Evolutionary conservation across 2,329 filamentous ascomycete genomes (phyloP).

Genomic region (Ceratocystis harringtonii): DNA sequence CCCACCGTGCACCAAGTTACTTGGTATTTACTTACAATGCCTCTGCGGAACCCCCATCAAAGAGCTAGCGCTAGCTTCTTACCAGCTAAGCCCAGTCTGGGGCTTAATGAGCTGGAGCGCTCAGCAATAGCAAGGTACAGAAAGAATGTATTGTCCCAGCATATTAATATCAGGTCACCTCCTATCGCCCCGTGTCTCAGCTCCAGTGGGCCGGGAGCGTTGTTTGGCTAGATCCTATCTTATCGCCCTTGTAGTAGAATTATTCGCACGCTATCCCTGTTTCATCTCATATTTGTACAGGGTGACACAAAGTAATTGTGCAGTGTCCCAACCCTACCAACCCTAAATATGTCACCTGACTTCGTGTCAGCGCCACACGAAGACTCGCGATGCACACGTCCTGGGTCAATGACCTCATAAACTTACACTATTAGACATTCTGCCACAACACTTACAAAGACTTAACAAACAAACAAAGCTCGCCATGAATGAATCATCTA

Average conservation of each 20-base stretch:
- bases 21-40: neutral
- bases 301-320: neutral
- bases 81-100: neutral
- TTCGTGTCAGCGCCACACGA: neutral
- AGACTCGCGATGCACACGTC: neutral
- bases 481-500: neutral
- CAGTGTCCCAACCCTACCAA: neutral
- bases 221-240: neutral
- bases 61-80: too few species aligned
- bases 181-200: neutral
- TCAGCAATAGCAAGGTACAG: neutral
- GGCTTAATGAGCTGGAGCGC: neutral
- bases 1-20: too few species aligned
- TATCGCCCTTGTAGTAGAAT: neutral
- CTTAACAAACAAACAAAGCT: neutral
- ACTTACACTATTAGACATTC: too few species aligned
- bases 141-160: neutral
- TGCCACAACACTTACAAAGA: neutral
- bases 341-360: neutral
- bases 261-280: slow-evolving; percentile 1
- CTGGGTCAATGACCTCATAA: too few species aligned
- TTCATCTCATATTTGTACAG: neutral
- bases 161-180: neutral
- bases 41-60: neutral
- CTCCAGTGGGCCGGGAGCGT: neutral